Evolutionary conservation across 768 basidiomycete species (phyloP).

Genomic region (Fistulinella prunicolor): DNA sequence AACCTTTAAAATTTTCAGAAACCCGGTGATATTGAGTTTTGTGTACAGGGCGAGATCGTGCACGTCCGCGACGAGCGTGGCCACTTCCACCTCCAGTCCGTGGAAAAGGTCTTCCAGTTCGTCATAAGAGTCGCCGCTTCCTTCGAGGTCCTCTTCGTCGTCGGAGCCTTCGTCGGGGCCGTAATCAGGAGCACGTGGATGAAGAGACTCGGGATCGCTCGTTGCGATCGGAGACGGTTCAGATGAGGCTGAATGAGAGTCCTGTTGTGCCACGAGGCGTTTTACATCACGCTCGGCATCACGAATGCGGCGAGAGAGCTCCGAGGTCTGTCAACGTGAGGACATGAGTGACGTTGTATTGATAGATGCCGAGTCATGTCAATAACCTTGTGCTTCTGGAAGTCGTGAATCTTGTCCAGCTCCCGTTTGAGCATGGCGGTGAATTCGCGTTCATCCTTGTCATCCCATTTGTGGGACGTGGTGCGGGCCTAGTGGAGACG

Average conservation of each 20-base stretch:
- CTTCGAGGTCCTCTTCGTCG: conserved; percentile 45
- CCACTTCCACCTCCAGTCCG: conserved; percentile 89
- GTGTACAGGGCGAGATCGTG: conserved; percentile 92
- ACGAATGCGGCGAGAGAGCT: conserved; percentile 77
- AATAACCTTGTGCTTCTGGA: conserved; percentile 83
- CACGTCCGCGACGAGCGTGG: conserved; percentile 88
- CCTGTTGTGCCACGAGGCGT: conserved; percentile 65
- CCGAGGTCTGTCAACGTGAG: conserved; percentile 54
- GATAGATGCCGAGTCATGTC: background rate
- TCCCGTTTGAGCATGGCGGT: conserved; percentile 75
- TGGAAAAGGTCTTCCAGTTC: conserved; percentile 85
- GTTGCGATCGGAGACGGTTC: conserved; percentile 23
- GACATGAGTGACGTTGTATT: conserved; percentile 1
- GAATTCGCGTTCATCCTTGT: conserved; percentile 80
- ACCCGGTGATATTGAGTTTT: conserved; percentile 97
- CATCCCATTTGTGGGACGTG: conserved; percentile 61
- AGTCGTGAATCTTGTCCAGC: conserved; percentile 91
- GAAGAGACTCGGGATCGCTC: conserved; percentile 59
- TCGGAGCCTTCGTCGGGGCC: conserved; percentile 70
- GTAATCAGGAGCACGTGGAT: conserved; percentile 39
- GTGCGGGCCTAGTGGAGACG: conserved; percentile 42
- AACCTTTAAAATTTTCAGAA: conserved; percentile 97
- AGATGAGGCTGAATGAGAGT: conserved; percentile 20
- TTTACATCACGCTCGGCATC: conserved; percentile 81
- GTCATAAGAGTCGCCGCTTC: conserved; percentile 56